Base-by-base conservation (phyloP, 345 rosid genomes). In the Ricinus communis region DNA sequence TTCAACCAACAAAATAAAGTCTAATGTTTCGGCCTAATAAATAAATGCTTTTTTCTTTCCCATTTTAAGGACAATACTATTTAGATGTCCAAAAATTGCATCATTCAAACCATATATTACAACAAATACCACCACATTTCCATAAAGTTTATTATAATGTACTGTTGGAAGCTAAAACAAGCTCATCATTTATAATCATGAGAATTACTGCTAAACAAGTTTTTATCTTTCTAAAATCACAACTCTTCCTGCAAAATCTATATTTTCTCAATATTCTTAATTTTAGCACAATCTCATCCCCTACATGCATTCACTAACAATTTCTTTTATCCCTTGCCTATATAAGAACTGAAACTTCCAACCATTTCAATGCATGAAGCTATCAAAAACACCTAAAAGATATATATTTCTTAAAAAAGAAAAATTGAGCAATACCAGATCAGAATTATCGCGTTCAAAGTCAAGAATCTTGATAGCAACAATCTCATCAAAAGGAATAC, bases 391-490 rank as follows among this genome's bases (percentile, higher is more conserved):
- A n/a, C 56, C 3, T 16, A 31, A n/a, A n/a, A n/a, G n/a, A n/a
- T n/a, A n/a, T n/a, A n/a, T n/a, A n/a, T n/a, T n/a, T n/a, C n/a
- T n/a, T n/a, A n/a, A n/a, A n/a, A n/a, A n/a, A n/a, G n/a, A n/a
- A n/a, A n/a, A n/a, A n/a, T n/a, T n/a, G n/a, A n/a, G n/a, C n/a
- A n/a, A 0, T 2, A 25, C 98, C 92, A 94, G 85, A 78, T 94
- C 97, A 74, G 84, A 80, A 71, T 91, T 91, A 68, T 87, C 92
- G 28, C 98, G 95, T 77, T 94, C 98, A 50, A 94, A 94, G 76
- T 94, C 98, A 62, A 94, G 97, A 80, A 94, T 90, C 89, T 94
- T 94, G 77, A 94, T 86, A 36, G 97, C 97, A 56, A 94, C 96
- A 65, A 91, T 71, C 78, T 94, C 96, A 55, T 85, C 82, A 69